Base-by-base conservation (phyloP, 75 land plant species). In the Larix kaempferi region DNA sequence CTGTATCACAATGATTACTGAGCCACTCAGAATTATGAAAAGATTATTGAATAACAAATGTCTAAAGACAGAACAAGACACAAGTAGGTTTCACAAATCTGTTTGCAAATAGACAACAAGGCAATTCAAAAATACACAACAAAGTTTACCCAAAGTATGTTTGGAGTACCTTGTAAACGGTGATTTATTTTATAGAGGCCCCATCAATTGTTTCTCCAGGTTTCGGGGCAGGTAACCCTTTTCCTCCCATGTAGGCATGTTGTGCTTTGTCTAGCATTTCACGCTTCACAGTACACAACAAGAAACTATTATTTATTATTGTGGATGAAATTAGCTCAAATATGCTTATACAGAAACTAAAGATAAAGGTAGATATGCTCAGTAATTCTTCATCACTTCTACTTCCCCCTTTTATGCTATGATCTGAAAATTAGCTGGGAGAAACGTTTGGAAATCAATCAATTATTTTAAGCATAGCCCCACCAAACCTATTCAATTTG, bases 161-260 rank as follows among this genome's bases (percentile, higher is more conserved):
- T 19, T 44, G 37, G 35, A 66, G 21, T 15, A 39, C 52, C 72
- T 21, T 19, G 22, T 5, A 39, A 19, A 62, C 52, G 8, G 52
- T 10, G 10, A 62, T 62, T 62, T 62, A 62, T 41, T 67, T 67
- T 6, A 67, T 39, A 39, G 72, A 67, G 37, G 72, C 33, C 22
- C 49, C 72, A 37, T 49, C 44, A 37, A 49, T 37, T 39, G 72
- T 67, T 67, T 67, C 49, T 67, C 72, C 72, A 67, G 39, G 49
- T 67, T 67, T 39, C 2, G 83, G 81, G 59, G 82, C 39, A 17
- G 82, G 81, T 57, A 80, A 56, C 26, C 83, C 83, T 60, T 82
- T 82, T 27, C 82, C 83, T 66, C 83, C 83, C 81, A 79, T 79
- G 82, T 79, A 82, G 15, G 76, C 82, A 79, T 27, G 44, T 44